These are phyloP conservation scores for Hyaloscypha finlandica DNA, from an alignment of 495 filamentous ascomycete genomes.

Conservation along the genomic window DNA sequence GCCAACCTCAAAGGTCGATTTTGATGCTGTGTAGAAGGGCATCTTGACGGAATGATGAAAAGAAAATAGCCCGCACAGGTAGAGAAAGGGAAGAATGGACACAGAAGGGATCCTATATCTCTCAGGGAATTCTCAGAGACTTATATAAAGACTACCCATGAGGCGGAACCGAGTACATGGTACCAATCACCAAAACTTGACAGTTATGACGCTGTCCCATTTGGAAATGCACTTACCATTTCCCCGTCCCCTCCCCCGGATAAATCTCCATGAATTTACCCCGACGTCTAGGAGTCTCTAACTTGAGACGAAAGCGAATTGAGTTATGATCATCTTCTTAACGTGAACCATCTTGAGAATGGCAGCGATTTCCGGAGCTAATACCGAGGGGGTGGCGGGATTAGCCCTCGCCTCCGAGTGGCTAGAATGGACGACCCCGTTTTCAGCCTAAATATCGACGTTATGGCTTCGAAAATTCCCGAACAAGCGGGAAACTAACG, in stretches of 20 bases:
- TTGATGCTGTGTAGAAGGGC: slow-evolving; percentile 23
- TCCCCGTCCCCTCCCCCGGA: background rate
- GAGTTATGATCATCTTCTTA: background rate
- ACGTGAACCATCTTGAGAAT: background rate
- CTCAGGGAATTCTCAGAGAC: background rate
- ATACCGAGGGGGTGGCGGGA: background rate
- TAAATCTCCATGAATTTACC: background rate
- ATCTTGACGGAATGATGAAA: background rate
- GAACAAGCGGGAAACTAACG: background rate
- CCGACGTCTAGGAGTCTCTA: background rate
- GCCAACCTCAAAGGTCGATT: slow-evolving; percentile 29
- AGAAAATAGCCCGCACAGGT: background rate
- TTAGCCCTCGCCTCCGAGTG: background rate
- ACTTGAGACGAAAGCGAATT: background rate
- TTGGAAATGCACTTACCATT: background rate
- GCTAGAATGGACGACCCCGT: background rate
- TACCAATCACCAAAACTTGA: background rate
- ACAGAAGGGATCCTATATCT: background rate
- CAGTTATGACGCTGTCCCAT: background rate
- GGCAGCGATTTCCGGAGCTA: background rate
- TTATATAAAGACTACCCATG: background rate
- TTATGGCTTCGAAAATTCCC: background rate
- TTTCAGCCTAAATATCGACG: background rate
- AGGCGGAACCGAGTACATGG: background rate
- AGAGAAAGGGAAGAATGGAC: background rate